Evolutionary conservation across 441 rosid species (phyloP).

Genomic region (Populus hybrid): DNA sequence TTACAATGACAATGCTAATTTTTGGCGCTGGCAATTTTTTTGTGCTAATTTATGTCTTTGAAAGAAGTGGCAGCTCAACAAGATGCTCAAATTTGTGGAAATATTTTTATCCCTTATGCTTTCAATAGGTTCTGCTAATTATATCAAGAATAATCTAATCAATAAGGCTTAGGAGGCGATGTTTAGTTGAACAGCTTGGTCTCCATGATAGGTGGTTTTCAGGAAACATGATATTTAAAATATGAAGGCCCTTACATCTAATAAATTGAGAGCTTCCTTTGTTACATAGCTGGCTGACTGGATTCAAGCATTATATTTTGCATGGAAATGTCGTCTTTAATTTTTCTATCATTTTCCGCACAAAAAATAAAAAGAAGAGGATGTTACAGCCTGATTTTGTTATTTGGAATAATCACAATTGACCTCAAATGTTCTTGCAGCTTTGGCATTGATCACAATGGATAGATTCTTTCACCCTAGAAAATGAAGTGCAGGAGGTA

Average conservation of each 20-base stretch:
- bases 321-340: background rate
- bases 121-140: background rate
- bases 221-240: background rate
- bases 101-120: background rate
- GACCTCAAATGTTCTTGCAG: slow-evolving; percentile 14
- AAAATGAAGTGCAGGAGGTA: slow-evolving; percentile 14
- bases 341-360: background rate
- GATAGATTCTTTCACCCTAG: background rate
- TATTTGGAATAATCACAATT: background rate
- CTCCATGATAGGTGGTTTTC: background rate
- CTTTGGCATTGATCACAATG: slow-evolving; percentile 7
- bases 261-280: background rate
- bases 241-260: background rate
- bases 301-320: background rate
- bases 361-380: background rate
- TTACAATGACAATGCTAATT: background rate
- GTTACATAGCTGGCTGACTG: background rate
- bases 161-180: background rate
- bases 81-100: background rate
- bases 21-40: background rate
- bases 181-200: background rate
- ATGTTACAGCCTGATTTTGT: background rate
- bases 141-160: background rate
- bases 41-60: background rate
- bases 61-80: background rate